Conservation (phyloP, 768 basidiomycete genomes). For the Suillus variegatus region DNA sequence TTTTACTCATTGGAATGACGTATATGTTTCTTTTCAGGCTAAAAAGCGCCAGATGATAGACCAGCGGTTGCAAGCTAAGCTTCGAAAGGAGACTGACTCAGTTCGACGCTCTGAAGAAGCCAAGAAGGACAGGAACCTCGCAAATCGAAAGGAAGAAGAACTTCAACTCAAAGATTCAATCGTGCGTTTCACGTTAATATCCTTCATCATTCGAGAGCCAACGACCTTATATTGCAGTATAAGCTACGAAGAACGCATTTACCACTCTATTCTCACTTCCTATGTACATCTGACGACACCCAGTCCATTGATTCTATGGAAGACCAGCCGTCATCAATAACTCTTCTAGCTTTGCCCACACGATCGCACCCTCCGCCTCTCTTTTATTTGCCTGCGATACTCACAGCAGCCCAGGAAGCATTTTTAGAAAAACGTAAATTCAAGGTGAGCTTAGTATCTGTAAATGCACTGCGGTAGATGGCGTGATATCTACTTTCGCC, state of each 20-base stretch:
- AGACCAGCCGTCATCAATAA: conserved; percentile 26
- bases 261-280: conserved; percentile 74
- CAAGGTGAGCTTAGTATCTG: conserved; percentile 45
- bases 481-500: background rate
- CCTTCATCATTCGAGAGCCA: conserved; percentile 1
- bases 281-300: conserved; percentile 72
- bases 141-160: conserved; percentile 82
- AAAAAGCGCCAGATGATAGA: conserved; percentile 84
- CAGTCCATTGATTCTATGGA: conserved; percentile 37
- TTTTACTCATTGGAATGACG: background rate
- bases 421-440: conserved; percentile 63
- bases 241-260: conserved; percentile 72
- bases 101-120: conserved; percentile 85
- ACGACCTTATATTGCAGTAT: conserved; percentile 44
- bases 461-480: background rate
- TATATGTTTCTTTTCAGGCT: conserved; percentile 47
- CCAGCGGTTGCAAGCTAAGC: conserved; percentile 81
- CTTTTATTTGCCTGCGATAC: conserved; percentile 72
- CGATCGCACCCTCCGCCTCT: conserved; percentile 75
- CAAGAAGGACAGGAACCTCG: conserved; percentile 76
- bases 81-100: conserved; percentile 83
- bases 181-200: conserved; percentile 43
- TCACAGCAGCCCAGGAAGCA: conserved; percentile 68
- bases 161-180: conserved; percentile 80
- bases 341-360: conserved; percentile 48